Conservation (phyloP, 306 rosid species). For the Acacia melanoxylon region DNA sequence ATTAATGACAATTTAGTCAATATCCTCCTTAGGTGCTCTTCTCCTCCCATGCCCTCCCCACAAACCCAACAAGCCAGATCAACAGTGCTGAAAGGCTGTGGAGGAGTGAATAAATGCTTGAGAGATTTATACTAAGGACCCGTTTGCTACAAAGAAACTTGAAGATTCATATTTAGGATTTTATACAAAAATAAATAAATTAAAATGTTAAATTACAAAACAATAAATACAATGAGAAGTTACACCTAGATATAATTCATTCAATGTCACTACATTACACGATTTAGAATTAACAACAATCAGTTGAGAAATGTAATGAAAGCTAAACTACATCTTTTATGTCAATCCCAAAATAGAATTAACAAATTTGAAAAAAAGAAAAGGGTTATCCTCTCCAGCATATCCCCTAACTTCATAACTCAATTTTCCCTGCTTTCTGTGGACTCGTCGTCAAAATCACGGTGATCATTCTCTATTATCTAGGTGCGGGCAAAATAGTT, state of each 20-base stretch:
- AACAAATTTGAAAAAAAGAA: neutral
- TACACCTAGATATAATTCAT: neutral
- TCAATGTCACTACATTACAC: neutral
- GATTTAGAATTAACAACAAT: neutral
- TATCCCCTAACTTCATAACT: neutral
- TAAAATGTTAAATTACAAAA: no score
- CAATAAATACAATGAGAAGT: neutral
- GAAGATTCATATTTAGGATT: no score
- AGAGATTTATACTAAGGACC: no score
- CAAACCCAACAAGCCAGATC: no score
- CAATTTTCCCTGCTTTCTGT: neutral
- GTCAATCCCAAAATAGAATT: neutral
- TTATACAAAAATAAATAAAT: no score
- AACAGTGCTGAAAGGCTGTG: no score
- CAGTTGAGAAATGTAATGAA: neutral
- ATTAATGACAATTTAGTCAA: no score
- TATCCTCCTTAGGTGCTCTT: no score
- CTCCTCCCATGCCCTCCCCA: no score
- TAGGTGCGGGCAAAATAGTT: conserved; percentile 15
- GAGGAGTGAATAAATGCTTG: no score
- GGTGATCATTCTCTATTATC: neutral
- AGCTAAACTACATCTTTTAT: conserved; percentile 11
- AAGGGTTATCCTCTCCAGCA: neutral
- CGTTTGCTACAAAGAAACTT: no score
- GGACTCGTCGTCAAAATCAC: conserved; percentile 19